phyloP scores from a whole-genome alignment of 257 asterid genomes.

The Catharanthus roseus region DNA sequence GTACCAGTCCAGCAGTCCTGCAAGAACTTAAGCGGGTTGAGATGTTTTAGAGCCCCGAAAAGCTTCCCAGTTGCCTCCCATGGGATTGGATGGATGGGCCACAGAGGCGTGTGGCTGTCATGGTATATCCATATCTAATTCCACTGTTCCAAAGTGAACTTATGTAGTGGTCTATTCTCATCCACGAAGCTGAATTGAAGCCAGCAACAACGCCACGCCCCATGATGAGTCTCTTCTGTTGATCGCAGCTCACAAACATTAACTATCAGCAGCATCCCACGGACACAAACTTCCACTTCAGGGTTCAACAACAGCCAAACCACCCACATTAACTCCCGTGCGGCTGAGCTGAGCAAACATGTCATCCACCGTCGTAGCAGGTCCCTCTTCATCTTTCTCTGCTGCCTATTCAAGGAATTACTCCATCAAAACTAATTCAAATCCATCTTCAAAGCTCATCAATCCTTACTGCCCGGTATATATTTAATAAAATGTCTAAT shows the following conservation, averaged over 20 bases:
- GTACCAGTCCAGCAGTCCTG: too few relatives aligned
- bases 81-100: too few relatives aligned
- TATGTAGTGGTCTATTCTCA: slow-evolving; percentile 1
- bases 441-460: slow-evolving; percentile 19
- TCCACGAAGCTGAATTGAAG: slow-evolving; percentile 4
- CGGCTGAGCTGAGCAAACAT: slow-evolving; percentile 10
- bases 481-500: neutral
- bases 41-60: too few relatives aligned
- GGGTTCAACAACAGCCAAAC: neutral
- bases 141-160: neutral
- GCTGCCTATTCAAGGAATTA: slow-evolving; percentile 42
- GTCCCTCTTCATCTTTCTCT: slow-evolving; percentile 55
- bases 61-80: too few relatives aligned
- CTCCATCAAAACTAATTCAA: slow-evolving; percentile 29
- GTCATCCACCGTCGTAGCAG: slow-evolving; percentile 61
- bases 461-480: slow-evolving; percentile 45
- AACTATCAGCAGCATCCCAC: neutral
- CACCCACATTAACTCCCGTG: neutral
- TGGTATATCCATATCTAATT: neutral
- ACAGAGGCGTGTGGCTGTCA: slow-evolving; percentile 5
- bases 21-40: too few relatives aligned
- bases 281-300: neutral
- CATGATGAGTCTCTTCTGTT: neutral
- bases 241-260: neutral
- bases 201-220: too few relatives aligned